Percentiles rank a stretch among this genome's conserved stretches.
Conservation (phyloP, 768 basidiomycete species). For the Termitomyces sp. region DNA sequence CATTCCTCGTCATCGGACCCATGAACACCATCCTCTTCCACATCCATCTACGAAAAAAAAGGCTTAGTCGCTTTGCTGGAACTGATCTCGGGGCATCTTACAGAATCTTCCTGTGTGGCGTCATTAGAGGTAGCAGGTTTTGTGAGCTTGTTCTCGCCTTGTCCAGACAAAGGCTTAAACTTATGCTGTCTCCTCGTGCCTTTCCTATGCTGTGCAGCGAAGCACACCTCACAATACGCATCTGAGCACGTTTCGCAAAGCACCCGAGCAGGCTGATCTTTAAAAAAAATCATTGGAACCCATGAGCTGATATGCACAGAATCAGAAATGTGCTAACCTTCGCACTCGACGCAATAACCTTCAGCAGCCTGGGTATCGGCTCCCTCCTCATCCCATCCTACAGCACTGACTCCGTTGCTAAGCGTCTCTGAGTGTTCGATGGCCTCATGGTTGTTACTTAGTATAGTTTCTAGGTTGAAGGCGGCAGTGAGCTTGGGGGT, state of each 20-base stretch:
- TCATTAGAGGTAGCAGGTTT: constrained; percentile 4
- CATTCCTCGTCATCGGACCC: constrained; percentile 38
- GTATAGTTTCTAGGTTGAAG: constrained; percentile 69
- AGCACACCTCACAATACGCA: constrained; percentile 81
- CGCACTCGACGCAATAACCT: constrained; percentile 80
- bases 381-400: constrained; percentile 68
- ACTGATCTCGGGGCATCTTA: not conserved
- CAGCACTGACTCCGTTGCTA: constrained; percentile 26
- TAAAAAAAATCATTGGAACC: constrained; percentile 1
- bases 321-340: constrained; percentile 44
- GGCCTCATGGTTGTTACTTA: constrained; percentile 55
- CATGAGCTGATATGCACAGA: not conserved
- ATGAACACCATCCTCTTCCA: constrained; percentile 27
- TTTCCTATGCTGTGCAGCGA: constrained; percentile 78
- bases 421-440: constrained; percentile 49
- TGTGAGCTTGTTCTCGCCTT: constrained; percentile 23
- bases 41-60: constrained; percentile 35
- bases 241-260: constrained; percentile 69
- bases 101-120: constrained; percentile 3
- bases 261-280: constrained; percentile 81
- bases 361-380: constrained; percentile 40
- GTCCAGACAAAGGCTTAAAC: constrained; percentile 37
- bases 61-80: not conserved
- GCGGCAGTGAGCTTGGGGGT: constrained; percentile 9
- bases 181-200: constrained; percentile 66